Conservation (phyloP, 371 early-diverging fungal species). For the Batkoa obscura region DNA sequence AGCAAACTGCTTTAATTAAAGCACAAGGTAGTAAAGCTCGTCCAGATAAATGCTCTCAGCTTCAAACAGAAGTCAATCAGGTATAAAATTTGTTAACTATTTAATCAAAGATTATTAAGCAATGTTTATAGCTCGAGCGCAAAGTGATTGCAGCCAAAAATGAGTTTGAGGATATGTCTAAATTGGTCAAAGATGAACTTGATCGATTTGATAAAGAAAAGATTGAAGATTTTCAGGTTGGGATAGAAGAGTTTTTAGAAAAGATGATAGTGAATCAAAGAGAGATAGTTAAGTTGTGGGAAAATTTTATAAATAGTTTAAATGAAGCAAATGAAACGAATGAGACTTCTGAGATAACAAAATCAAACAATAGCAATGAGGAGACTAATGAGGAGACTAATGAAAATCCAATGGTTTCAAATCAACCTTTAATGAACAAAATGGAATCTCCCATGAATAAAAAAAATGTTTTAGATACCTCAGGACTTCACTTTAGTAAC, state of each 20-base stretch:
- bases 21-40: conserved; percentile 18
- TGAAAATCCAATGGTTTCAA: too few species aligned
- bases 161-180: conserved; percentile 54
- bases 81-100: conserved; percentile 10
- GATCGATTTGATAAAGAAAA: conserved; percentile 72
- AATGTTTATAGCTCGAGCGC: conserved; percentile 15
- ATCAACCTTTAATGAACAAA: too few species aligned
- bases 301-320: background rate
- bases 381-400: too few species aligned
- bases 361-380: too few species aligned
- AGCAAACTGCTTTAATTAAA: conserved; percentile 34
- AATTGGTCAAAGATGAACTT: conserved; percentile 48
- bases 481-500: too few species aligned
- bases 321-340: too few species aligned
- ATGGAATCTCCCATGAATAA: too few species aligned
- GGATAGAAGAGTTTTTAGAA: conserved; percentile 49
- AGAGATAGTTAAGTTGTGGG: conserved; percentile 23
- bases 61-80: conserved; percentile 46
- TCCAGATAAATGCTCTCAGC: conserved; percentile 9
- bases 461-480: too few species aligned
- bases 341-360: too few species aligned
- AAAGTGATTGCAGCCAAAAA: conserved; percentile 26
- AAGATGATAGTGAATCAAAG: conserved; percentile 69
- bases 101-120: too few species aligned
- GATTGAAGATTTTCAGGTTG: conserved; percentile 57